Evolutionary conservation across 106 monocot genomes (phyloP), one percentile per base, ranked within the genome.

Genomic region (Triglochin maritima): DNA sequence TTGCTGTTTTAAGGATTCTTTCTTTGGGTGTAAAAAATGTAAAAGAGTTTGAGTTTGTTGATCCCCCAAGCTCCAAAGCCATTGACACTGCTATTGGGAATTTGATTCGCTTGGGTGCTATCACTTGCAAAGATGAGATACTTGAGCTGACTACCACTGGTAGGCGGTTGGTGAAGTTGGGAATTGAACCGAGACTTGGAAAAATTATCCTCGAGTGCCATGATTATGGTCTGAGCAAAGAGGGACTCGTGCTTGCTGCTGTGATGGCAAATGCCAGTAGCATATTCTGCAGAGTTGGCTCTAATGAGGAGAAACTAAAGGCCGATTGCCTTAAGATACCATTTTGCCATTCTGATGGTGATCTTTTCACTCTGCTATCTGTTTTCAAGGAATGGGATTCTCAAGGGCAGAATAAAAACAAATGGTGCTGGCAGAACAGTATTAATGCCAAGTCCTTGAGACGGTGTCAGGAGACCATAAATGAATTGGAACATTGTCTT

Each of bases 391-490:
- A 86, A 70, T 98, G 98, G 98, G 98, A 98, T 55, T 60, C 43
- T 56, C 69, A 69, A 78, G 50, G 52, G 66, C 71, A 68, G 9
- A 82, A 66, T 50, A 78, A 63, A 50, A 98, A 78, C 50, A 55
- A 65, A 41, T 98, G 98, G 98, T 98, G 98, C 68, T 98, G 98
- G 92, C 66, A 89, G 64, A 92, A 98, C 69, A 86, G 88, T 67
- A 84, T 98, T 49, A 98, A 98, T 78, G 98, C 98, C 17, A 98
- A 98, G 66, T 84, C 98, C 6, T 80, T 98, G 98, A 81, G 88
- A 71, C 75, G 98, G 56, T 98, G 98, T 61, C 69, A 76, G 55
- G 92, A 92, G 2, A 86, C 98, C 58, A 72, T 92, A 47, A 46
- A 12, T 44, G 98, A 98, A 65, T 63, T 98, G 41, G 98, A 98